Evolutionary conservation across 176 grass and related monocot genomes (phyloP).

Genomic region (Paspalum vaginatum): DNA sequence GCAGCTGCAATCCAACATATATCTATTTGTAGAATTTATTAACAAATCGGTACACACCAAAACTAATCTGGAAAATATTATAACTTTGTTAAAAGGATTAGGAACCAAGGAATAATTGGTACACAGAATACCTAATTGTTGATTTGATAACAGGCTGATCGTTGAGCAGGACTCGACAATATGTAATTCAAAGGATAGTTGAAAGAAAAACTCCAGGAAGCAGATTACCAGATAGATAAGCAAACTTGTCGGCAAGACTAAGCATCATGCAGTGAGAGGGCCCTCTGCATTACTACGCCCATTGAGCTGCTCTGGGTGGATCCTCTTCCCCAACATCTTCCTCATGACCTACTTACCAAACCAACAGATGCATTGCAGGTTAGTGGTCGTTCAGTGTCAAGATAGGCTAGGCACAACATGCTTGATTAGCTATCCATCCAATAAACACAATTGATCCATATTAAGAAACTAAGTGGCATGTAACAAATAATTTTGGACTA

Average conservation of each 20-base stretch:
- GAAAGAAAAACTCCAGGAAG: conserved; percentile 34
- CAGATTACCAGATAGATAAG: conserved; percentile 53
- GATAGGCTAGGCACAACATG: conserved; percentile 22
- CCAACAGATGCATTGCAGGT: conserved; percentile 23
- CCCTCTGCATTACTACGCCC: conserved; percentile 42
- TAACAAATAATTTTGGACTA: conserved; percentile 30
- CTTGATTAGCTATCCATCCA: conserved; percentile 10
- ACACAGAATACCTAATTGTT: conserved; percentile 10
- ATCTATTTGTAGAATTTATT: conserved; percentile 9
- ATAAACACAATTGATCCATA: conserved; percentile 3
- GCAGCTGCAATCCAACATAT: not conserved
- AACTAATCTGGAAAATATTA: not conserved
- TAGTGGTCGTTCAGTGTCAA: conserved; percentile 21
- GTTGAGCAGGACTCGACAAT: conserved; percentile 1
- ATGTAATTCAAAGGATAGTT: conserved; percentile 9
- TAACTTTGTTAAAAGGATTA: not conserved
- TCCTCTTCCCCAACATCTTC: conserved; percentile 97
- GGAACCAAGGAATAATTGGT: conserved; percentile 10
- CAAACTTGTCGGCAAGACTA: conserved; percentile 32
- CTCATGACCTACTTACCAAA: conserved; percentile 74
- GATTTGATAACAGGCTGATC: conserved; percentile 12
- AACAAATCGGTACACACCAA: not conserved
- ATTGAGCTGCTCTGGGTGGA: conserved; percentile 78
- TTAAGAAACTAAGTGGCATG: not conserved
- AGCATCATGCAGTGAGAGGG: conserved; percentile 46